These are phyloP conservation scores for Suillus paluster DNA, from an alignment of 768 basidiomycete species.

Conservation along the genomic window DNA sequence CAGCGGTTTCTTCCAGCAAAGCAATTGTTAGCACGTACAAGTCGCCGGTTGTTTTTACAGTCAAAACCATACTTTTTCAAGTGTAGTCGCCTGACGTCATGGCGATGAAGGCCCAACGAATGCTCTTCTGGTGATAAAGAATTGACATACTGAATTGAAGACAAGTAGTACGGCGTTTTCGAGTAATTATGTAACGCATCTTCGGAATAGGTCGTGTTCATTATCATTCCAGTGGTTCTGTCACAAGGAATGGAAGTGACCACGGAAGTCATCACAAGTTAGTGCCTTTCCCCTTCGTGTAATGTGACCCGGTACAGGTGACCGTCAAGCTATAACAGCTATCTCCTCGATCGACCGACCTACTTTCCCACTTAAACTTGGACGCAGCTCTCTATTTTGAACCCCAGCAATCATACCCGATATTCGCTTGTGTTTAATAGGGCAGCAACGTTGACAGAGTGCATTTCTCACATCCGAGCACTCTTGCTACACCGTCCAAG, in stretches of 20 bases:
- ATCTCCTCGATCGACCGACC: not conserved
- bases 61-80: too few species aligned
- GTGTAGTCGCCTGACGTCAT: not conserved
- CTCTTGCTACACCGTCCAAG: not conserved
- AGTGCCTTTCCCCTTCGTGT: not conserved
- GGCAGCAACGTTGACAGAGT: too few species aligned
- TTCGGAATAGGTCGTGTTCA: not conserved
- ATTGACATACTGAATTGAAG: not conserved
- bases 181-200: slow-evolving; percentile 1
- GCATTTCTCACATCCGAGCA: not conserved
- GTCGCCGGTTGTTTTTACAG: too few species aligned
- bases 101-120: not conserved
- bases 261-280: not conserved
- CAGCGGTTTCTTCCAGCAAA: too few species aligned
- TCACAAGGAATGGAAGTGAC: slow-evolving; percentile 3
- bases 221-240: not conserved
- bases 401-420: not conserved
- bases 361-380: not conserved
- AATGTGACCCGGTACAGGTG: not conserved
- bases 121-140: not conserved
- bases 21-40: too few species aligned
- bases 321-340: not conserved
- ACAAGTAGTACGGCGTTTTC: not conserved
- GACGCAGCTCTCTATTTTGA: not conserved
- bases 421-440: not conserved